A percentile compares a stretch with the other conserved stretches of the same genome.
Conservation (phyloP, 305 asterid genomes). For the Coffea humblotiana region DNA sequence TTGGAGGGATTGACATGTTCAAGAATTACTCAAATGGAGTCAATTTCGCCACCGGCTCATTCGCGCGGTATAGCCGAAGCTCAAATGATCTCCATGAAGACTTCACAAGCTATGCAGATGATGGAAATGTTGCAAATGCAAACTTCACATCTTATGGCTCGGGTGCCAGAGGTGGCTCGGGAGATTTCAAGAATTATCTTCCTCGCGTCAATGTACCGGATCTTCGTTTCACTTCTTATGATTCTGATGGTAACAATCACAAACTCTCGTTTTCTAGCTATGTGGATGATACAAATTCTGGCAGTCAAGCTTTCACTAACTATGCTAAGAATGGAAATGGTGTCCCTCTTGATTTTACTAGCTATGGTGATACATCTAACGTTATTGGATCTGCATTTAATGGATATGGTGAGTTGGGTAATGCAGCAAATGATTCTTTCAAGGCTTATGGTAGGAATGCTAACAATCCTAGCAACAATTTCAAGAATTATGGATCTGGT, state of each 20-base stretch:
- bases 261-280: too few species aligned
- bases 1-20: slow-evolving; percentile 34
- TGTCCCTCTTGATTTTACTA: slow-evolving; percentile 46
- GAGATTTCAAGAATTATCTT: slow-evolving; percentile 51
- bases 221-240: slow-evolving; percentile 62
- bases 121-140: slow-evolving; percentile 57
- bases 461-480: slow-evolving; percentile 52
- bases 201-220: slow-evolving; percentile 49
- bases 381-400: slow-evolving; percentile 55
- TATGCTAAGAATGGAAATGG: slow-evolving; percentile 72
- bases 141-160: slow-evolving; percentile 76
- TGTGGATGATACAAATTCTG: slow-evolving; percentile 47
- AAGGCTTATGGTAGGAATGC: slow-evolving; percentile 48
- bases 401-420: slow-evolving; percentile 49
- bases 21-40: slow-evolving; percentile 34
- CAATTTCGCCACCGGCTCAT: slow-evolving; percentile 25
- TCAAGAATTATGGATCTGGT: slow-evolving; percentile 51
- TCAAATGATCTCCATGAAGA: slow-evolving; percentile 47
- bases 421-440: slow-evolving; percentile 52
- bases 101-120: slow-evolving; percentile 52
- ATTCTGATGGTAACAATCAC: slow-evolving; percentile 40
- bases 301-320: slow-evolving; percentile 57
- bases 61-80: slow-evolving; percentile 39
- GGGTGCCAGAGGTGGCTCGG: slow-evolving; percentile 55
- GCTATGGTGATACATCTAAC: slow-evolving; percentile 57